A percentile compares a stretch with the other conserved stretches of the same genome.
These are phyloP conservation scores for Phalaenopsis hybrid DNA, from an alignment of 116 monocot species.

Conservation along the genomic window DNA sequence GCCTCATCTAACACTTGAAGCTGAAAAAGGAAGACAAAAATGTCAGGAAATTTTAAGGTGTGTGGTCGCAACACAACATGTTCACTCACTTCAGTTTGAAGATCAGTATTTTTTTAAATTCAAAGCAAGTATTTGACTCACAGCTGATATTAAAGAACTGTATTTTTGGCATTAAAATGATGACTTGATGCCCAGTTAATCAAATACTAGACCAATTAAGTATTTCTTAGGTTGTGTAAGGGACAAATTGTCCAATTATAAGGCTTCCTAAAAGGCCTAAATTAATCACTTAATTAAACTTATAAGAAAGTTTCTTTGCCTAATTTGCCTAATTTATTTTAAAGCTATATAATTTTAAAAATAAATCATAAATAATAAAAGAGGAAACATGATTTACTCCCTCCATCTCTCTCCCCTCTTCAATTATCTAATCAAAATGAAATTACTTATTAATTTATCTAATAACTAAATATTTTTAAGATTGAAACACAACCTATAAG, in stretches of 20 bases:
- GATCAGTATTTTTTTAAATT: background rate
- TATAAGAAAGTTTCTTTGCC: no score
- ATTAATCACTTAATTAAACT: no score
- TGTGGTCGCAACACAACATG: background rate
- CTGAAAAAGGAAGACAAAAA: slow-evolving; percentile 20
- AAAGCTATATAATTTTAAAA: no score
- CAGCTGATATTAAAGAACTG: background rate
- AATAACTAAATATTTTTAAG: no score
- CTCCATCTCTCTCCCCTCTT: no score
- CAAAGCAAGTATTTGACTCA: background rate
- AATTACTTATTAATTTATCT: no score
- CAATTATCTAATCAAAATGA: no score
- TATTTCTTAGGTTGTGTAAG: background rate
- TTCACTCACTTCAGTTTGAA: background rate
- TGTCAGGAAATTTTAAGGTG: background rate
- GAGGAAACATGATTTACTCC: no score
- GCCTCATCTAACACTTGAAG: slow-evolving; percentile 92
- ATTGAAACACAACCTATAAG: no score
- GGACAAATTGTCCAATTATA: background rate
- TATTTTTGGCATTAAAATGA: background rate
- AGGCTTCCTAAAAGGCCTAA: no score
- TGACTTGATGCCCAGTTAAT: background rate
- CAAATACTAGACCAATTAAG: background rate
- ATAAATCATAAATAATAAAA: no score
- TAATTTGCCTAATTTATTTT: no score